Conservation (phyloP, 208 protist species). For the Crithidia acanthocephali region DNA sequence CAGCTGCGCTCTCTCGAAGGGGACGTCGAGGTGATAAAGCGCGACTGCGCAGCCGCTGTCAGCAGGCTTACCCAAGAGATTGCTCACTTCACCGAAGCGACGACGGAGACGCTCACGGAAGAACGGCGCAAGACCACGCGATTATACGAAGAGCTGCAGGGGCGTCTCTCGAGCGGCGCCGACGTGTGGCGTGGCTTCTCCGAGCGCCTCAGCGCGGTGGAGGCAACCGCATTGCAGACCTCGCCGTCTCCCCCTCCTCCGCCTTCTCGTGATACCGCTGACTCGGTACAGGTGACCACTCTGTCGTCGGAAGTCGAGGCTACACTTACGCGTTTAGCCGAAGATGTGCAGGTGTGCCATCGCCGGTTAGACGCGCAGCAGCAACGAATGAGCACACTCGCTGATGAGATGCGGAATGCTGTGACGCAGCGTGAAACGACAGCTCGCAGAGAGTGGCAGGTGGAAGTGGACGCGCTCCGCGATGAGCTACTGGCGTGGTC, state of each 20-base stretch:
- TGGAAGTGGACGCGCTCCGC: conserved; percentile 5
- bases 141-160: conserved; percentile 1
- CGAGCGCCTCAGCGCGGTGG: conserved; percentile 11
- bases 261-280: background rate
- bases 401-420: background rate
- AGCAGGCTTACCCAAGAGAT: background rate
- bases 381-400: conserved; percentile 7
- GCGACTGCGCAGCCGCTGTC: conserved; percentile 6
- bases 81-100: background rate
- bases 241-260: background rate
- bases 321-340: background rate
- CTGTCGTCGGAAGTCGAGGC: background rate
- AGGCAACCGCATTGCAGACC: background rate
- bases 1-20: background rate
- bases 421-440: background rate
- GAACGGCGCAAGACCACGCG: background rate
- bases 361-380: conserved; percentile 17
- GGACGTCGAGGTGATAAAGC: conserved; percentile 14
- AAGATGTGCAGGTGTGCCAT: conserved; percentile 9
- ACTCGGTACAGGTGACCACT: background rate
- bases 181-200: background rate
- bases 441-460: conserved; percentile 11
- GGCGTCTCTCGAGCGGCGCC: background rate
- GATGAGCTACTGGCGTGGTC: conserved; percentile 5
- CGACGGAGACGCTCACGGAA: background rate